Conservation (phyloP, 106 monocot species). For the Narthecium ossifragum region DNA sequence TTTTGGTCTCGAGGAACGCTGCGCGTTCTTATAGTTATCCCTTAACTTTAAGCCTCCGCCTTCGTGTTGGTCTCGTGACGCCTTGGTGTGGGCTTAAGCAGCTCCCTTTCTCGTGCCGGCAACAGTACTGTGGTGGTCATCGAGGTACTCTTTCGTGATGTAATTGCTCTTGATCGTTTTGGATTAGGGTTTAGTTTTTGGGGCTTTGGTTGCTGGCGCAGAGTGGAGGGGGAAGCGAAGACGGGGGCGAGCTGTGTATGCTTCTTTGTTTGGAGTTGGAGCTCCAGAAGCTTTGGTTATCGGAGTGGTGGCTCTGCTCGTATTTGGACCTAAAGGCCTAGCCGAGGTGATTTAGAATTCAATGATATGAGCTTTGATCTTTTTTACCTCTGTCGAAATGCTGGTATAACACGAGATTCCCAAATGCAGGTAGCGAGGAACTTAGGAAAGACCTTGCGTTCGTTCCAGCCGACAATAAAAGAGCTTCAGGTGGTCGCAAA, state of each 20-base stretch:
- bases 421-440: slow-evolving; percentile 75
- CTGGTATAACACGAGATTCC: neutral
- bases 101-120: slow-evolving; percentile 14
- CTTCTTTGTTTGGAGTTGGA: slow-evolving; percentile 96
- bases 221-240: slow-evolving; percentile 32
- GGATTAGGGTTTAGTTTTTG: neutral
- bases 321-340: slow-evolving; percentile 96
- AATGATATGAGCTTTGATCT: neutral
- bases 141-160: slow-evolving; percentile 14
- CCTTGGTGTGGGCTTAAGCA: slow-evolving; percentile 41
- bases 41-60: slow-evolving; percentile 3
- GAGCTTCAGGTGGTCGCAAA: slow-evolving; percentile 74
- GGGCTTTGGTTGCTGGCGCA: slow-evolving; percentile 17
- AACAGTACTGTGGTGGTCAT: neutral
- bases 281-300: slow-evolving; percentile 95
- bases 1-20: neutral
- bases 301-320: slow-evolving; percentile 93
- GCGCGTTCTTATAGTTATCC: neutral
- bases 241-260: slow-evolving; percentile 47
- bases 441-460: slow-evolving; percentile 87
- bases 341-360: slow-evolving; percentile 63
- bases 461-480: slow-evolving; percentile 94
- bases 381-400: neutral
- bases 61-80: slow-evolving; percentile 14
- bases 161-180: neutral